Percentiles rank a stretch among this genome's conserved stretches.
Evolutionary conservation across 2,329 filamentous ascomycete genomes (phyloP).

Genomic region (Aspergillus brasiliensis): DNA sequence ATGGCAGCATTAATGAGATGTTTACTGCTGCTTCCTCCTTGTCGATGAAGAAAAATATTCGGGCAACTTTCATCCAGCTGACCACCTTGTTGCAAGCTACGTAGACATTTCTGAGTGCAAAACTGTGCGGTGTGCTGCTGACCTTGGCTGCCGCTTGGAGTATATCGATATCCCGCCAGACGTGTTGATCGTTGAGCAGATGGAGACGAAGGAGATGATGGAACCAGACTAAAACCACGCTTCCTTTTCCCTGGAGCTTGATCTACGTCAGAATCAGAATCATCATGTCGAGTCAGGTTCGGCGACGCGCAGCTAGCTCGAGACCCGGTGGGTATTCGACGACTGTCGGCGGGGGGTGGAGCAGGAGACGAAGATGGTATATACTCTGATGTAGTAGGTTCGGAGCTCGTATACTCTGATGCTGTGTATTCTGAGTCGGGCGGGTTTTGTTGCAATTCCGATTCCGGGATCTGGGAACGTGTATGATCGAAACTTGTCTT

Average conservation of each 20-base stretch:
- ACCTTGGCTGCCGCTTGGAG: too few species aligned
- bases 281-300: not conserved
- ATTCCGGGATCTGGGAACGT: conserved; percentile 18
- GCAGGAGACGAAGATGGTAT: not conserved
- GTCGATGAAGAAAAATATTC: too few species aligned
- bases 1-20: conserved; percentile 19
- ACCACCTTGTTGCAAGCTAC: too few species aligned
- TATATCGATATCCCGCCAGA: too few species aligned
- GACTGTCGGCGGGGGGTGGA: not conserved
- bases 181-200: too few species aligned
- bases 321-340: not conserved
- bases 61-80: too few species aligned
- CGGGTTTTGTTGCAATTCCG: conserved; percentile 15
- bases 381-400: conserved; percentile 5
- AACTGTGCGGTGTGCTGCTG: too few species aligned
- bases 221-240: too few species aligned
- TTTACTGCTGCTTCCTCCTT: not conserved
- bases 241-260: too few species aligned
- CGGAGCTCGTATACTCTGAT: conserved; percentile 18
- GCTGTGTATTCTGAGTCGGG: conserved; percentile 9
- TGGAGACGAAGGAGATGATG: too few species aligned
- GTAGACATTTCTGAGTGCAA: too few species aligned
- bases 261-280: not conserved
- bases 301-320: not conserved
- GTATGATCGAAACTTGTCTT: conserved; percentile 18